These are phyloP conservation scores for Vicia sativa DNA, from an alignment of 306 rosid genomes.

Conservation along the genomic window DNA sequence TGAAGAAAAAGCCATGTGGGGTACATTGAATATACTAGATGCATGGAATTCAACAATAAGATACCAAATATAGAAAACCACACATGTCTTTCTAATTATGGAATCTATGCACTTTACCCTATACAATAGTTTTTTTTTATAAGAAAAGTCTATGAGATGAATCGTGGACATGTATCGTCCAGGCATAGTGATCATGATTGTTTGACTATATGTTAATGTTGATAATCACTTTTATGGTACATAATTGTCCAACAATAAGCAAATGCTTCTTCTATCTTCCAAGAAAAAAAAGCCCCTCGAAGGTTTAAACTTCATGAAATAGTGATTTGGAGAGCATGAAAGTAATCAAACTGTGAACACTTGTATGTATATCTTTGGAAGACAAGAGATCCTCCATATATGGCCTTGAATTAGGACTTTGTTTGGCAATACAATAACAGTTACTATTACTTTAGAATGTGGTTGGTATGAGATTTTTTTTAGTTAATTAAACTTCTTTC, in stretches of 20 bases:
- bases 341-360: slow-evolving; percentile 44
- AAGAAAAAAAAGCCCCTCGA: slow-evolving; percentile 30
- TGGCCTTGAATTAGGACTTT: slow-evolving; percentile 60
- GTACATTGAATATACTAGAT: slow-evolving; percentile 52
- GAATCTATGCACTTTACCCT: slow-evolving; percentile 40
- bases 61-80: slow-evolving; percentile 33
- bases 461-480: too few species aligned
- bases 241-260: slow-evolving; percentile 41
- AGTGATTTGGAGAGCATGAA: slow-evolving; percentile 34
- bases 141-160: not conserved
- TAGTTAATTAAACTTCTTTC: too few species aligned
- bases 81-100: slow-evolving; percentile 51
- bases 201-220: slow-evolving; percentile 48
- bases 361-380: slow-evolving; percentile 46
- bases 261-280: slow-evolving; percentile 45
- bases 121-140: not conserved
- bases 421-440: slow-evolving; percentile 45
- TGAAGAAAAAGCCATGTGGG: slow-evolving; percentile 61
- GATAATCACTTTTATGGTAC: slow-evolving; percentile 33
- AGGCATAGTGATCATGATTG: slow-evolving; percentile 46
- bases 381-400: slow-evolving; percentile 50
- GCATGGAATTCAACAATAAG: slow-evolving; percentile 49
- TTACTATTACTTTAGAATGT: not conserved
- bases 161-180: slow-evolving; percentile 60
- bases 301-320: slow-evolving; percentile 29